phyloP scores from a whole-genome alignment of 2,329 filamentous ascomycete species.

The Xylaria sp. region DNA sequence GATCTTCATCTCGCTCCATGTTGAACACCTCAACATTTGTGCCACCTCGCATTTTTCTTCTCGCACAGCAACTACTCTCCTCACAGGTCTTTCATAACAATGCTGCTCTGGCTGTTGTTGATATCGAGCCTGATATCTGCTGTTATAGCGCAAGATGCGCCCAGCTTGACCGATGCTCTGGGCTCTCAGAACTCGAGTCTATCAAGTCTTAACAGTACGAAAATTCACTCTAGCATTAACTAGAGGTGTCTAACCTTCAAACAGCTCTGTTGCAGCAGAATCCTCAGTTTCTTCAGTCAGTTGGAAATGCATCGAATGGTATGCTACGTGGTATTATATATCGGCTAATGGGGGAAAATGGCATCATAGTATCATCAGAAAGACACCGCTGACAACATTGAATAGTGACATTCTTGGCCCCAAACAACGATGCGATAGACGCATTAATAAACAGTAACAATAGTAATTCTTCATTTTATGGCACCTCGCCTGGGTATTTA shows the following conservation, averaged over 20 bases:
- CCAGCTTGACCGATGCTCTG: constrained; percentile 38
- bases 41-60: not conserved
- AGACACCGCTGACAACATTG: not conserved
- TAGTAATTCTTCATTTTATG: constrained; percentile 10
- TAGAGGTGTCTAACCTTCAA: not conserved
- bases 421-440: constrained; percentile 61
- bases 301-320: constrained; percentile 51
- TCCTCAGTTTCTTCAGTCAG: constrained; percentile 25
- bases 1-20: too few relatives aligned
- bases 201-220: constrained; percentile 38
- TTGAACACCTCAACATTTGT: not conserved
- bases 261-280: constrained; percentile 38
- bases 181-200: constrained; percentile 37
- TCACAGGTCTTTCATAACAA: not conserved
- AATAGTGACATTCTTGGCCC: constrained; percentile 66
- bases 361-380: too few relatives aligned
- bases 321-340: not conserved
- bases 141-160: constrained; percentile 13
- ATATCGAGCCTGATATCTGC: constrained; percentile 32
- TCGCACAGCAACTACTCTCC: not conserved
- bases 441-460: constrained; percentile 46
- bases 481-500: constrained; percentile 44
- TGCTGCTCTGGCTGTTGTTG: constrained; percentile 34
- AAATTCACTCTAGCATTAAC: not conserved
- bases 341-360: too few relatives aligned